Base-by-base conservation (phyloP, 2,329 filamentous ascomycete genomes). In the Claviceps sp. region DNA sequence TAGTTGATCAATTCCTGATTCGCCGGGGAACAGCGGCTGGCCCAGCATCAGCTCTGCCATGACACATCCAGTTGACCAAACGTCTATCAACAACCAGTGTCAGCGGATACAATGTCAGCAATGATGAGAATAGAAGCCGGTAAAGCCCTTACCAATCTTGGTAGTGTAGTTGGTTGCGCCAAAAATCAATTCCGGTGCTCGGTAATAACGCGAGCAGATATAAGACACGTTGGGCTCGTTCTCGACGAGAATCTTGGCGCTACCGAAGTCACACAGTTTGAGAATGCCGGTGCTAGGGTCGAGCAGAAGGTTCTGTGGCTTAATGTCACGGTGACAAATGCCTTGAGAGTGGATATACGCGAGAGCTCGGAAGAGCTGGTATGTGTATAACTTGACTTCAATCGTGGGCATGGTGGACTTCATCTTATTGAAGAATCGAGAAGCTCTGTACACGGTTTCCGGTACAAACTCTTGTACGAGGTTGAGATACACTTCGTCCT, bases 41-140 rank as follows among this genome's bases (percentile, higher is more conserved):
- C 93, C 93, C 57, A 98, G 82, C 93, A 98, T 98, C 65, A 98
- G 75, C 71, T 98, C 93, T 22, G 93, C 93, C 93, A 98, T 98
- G 57, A 98, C 93, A 69, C 93, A 98, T 52, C 93, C 93, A 49
- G 93, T 98, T 45, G 93, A 98, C 93, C 93, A 98, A 46, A 98
- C 91, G 73, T 98, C 93, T 98, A 40, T 53, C 56, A 67, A 34
- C 29, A 34, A 83, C 66, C 38, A 2, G 9, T 37, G 49, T 55
- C 45, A 57, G 56, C 53, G 5, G 4, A 6, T 17, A 14, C 13
- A 29, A 4, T 6, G 8, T 36, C 11, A 11, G 13, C 1, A 38
- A 11, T 8, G 14, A 5, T 16, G 26, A 11, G 13, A 39, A n/a
- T 2, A 45, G 16, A 42, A 43, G 22, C 6, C 22, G 20, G 23